phyloP scores from a whole-genome alignment of 83 land plant genomes.

The Picea abies region DNA sequence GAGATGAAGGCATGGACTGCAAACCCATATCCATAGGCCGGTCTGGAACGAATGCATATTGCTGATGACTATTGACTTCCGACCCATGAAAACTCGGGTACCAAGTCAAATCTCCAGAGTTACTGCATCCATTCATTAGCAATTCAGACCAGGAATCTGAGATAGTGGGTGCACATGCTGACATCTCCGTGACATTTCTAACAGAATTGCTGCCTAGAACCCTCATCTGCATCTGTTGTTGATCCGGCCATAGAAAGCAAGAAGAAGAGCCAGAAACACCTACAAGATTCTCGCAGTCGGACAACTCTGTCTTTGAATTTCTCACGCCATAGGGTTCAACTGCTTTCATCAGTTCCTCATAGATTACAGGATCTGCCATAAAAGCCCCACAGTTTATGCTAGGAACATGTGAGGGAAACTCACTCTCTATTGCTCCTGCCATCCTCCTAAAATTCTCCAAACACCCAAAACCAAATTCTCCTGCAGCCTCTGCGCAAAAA shows the following conservation, averaged over 20 bases:
- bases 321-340: constrained; percentile 10
- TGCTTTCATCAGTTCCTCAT: constrained; percentile 14
- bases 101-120: constrained; percentile 6
- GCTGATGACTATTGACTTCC: constrained; percentile 2
- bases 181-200: neutral
- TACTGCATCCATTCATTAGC: neutral
- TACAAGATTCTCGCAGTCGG: neutral
- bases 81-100: constrained; percentile 12
- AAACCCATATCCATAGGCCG: neutral
- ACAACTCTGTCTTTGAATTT: neutral
- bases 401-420: constrained; percentile 16
- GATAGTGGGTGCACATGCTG: no score
- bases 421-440: constrained; percentile 13
- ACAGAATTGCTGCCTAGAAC: neutral
- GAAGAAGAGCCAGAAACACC: neutral
- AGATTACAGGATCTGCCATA: neutral
- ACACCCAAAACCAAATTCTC: neutral
- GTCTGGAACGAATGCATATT: neutral
- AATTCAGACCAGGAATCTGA: neutral
- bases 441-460: neutral
- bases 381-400: neutral
- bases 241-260: neutral
- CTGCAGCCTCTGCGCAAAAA: neutral
- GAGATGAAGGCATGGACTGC: neutral
- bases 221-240: neutral